Conservation (phyloP, 768 basidiomycete genomes). For the Podaxis sp. region DNA sequence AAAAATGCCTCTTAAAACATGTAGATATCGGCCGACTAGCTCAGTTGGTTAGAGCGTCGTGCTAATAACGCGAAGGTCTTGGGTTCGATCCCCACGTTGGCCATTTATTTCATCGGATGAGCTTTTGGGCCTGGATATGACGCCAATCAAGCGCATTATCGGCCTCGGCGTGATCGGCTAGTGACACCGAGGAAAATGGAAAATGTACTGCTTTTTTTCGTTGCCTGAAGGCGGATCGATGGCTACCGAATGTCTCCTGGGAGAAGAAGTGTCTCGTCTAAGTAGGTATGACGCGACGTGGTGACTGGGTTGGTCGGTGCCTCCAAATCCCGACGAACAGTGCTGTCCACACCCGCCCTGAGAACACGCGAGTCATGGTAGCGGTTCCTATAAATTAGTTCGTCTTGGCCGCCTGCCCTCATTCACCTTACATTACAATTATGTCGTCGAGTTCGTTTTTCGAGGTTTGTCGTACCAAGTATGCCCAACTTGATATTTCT, state of each 20-base stretch:
- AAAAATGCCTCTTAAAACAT: accelerated
- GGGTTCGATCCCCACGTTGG: constrained; percentile 30
- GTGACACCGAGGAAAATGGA: neutral
- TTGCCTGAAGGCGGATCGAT: too few relatives aligned
- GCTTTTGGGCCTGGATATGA: too few relatives aligned
- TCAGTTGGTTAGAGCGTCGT: constrained; percentile 87
- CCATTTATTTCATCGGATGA: constrained; percentile 4
- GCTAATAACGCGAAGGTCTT: constrained; percentile 76
- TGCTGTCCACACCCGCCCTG: too few relatives aligned
- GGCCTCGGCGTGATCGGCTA: too few relatives aligned
- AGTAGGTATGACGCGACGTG: too few relatives aligned
- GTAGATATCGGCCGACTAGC: constrained; percentile 58
- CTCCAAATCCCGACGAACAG: neutral
- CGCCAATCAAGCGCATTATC: too few relatives aligned
- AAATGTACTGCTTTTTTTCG: too few relatives aligned
- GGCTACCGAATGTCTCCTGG: too few relatives aligned
- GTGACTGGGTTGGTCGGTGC: neutral
- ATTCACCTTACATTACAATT: neutral
- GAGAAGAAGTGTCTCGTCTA: too few relatives aligned
- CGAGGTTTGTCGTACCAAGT: neutral
- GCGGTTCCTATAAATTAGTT: neutral
- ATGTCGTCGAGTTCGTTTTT: neutral
- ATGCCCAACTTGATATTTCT: too few relatives aligned
- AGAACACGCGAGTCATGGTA: neutral
- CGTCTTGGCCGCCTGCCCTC: neutral